Conservation (phyloP, 306 rosid species). For the Boehmeria nivea region DNA sequence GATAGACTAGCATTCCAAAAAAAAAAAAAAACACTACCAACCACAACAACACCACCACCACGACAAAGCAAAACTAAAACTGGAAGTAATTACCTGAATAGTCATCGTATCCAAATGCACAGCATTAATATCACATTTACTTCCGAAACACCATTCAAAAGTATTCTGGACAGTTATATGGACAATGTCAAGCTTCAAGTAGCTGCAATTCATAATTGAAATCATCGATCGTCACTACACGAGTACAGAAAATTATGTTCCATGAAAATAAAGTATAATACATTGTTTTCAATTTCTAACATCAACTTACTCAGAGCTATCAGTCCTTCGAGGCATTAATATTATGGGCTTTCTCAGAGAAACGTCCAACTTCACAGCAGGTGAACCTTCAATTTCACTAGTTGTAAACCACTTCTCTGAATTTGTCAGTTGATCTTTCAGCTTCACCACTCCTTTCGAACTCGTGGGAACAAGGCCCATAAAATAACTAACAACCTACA, state of each 20-base stretch:
- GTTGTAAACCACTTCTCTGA: constrained; percentile 93
- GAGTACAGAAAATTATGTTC: background rate
- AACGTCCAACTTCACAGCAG: constrained; percentile 89
- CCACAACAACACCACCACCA: background rate
- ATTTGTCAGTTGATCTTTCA: constrained; percentile 86
- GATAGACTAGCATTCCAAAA: no score
- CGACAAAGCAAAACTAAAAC: constrained; percentile 23
- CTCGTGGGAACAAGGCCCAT: constrained; percentile 89
- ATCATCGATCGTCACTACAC: constrained; percentile 9
- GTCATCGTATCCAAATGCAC: constrained; percentile 82
- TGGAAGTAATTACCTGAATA: constrained; percentile 83
- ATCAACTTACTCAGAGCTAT: constrained; percentile 78
- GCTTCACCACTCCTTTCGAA: constrained; percentile 59
- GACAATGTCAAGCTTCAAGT: constrained; percentile 93
- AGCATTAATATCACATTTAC: constrained; percentile 68
- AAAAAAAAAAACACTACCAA: background rate
- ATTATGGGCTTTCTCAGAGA: constrained; percentile 90
- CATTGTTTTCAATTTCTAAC: constrained; percentile 7
- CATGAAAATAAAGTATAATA: background rate
- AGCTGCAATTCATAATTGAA: constrained; percentile 51
- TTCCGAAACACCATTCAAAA: constrained; percentile 82
- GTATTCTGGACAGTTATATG: constrained; percentile 82
- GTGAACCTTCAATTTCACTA: constrained; percentile 90
- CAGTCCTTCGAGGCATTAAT: constrained; percentile 83
- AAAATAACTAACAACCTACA: constrained; percentile 85